Conservation (phyloP, 768 basidiomycete species). For the Tulasnella calospora region DNA sequence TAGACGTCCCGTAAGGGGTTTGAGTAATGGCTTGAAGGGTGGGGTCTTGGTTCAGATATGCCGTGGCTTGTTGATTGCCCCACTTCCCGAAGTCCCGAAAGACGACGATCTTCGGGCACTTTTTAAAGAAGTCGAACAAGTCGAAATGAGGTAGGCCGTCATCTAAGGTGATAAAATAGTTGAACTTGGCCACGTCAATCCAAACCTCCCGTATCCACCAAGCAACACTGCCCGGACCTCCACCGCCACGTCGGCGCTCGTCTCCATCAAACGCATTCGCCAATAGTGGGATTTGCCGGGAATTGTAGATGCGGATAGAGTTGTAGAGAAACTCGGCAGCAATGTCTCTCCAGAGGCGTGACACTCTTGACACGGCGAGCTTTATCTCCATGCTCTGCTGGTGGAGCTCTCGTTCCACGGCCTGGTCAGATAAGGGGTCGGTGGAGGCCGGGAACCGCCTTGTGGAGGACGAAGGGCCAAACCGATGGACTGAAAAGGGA, state of each 20-base stretch:
- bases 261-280: background rate
- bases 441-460: conserved; percentile 2
- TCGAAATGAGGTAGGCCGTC: background rate
- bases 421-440: background rate
- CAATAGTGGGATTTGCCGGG: background rate
- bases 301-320: background rate
- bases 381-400: conserved; percentile 6
- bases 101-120: background rate
- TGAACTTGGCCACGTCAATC: conserved; percentile 6
- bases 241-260: conserved; percentile 3
- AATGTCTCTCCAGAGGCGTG: background rate
- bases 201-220: conserved; percentile 2
- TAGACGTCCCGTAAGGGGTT: background rate
- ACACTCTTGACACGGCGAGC: background rate
- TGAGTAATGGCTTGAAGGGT: background rate
- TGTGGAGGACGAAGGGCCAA: background rate
- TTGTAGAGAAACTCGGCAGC: background rate
- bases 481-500: background rate
- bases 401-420: conserved; percentile 1
- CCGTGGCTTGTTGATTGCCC: background rate
- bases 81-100: conserved; percentile 1
- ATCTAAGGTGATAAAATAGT: background rate
- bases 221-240: background rate
- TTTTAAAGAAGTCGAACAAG: background rate
- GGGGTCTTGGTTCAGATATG: background rate